phyloP scores from a whole-genome alignment of 2,329 filamentous ascomycete genomes.

The Chalaropsis ovoidea region DNA sequence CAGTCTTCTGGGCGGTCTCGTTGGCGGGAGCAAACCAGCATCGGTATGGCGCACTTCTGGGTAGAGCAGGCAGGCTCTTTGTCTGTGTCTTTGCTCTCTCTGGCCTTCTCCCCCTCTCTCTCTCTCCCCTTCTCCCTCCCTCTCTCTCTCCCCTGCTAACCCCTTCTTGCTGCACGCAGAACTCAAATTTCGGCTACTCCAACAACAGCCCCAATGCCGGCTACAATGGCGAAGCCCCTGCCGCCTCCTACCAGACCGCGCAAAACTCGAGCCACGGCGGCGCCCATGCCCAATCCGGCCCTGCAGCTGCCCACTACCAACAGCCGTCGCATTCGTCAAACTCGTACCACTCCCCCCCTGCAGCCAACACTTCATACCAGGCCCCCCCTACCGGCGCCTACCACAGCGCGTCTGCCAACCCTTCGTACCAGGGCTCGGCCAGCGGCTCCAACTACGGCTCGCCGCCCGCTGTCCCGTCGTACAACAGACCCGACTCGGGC shows the following conservation, averaged over 20 bases:
- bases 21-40: constrained; percentile 42
- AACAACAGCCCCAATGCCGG: constrained; percentile 42
- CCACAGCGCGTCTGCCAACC: constrained; percentile 19
- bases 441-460: constrained; percentile 29
- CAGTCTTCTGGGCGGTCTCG: constrained; percentile 45
- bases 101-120: not conserved
- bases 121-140: not conserved
- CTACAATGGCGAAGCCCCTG: constrained; percentile 56
- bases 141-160: constrained; percentile 12
- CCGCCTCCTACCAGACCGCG: constrained; percentile 46
- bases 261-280: constrained; percentile 20
- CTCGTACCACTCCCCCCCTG: constrained; percentile 33
- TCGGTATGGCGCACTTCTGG: not conserved
- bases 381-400: constrained; percentile 16
- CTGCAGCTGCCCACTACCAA: constrained; percentile 15
- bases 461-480: constrained; percentile 26
- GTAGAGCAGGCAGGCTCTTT: too few relatives aligned
- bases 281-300: constrained; percentile 22
- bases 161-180: constrained; percentile 35
- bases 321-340: constrained; percentile 22
- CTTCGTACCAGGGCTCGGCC: constrained; percentile 27
- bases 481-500: constrained; percentile 24
- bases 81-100: not conserved
- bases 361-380: constrained; percentile 16
- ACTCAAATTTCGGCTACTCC: constrained; percentile 55